Conservation (phyloP, 2,329 filamentous ascomycete species). For the Monilinia laxa region DNA sequence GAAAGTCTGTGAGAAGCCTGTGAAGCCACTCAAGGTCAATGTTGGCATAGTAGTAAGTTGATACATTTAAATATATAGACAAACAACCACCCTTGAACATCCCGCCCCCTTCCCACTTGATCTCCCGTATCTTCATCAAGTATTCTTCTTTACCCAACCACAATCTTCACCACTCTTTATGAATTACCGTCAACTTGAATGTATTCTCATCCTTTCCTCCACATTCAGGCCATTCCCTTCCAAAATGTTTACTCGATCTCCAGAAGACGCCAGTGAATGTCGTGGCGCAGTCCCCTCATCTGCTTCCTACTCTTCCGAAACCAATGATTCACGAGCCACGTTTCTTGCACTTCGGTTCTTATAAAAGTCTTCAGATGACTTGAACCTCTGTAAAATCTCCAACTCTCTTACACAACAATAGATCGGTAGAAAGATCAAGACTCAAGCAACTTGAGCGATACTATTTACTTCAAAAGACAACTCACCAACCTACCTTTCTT, state of each 20-base stretch:
- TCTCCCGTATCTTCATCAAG: background rate
- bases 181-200: background rate
- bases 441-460: constrained; percentile 1
- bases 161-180: background rate
- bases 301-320: background rate
- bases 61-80: background rate
- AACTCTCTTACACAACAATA: background rate
- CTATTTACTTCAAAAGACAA: background rate
- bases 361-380: constrained; percentile 9
- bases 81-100: background rate
- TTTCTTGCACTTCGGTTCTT: background rate
- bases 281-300: constrained; percentile 11
- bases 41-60: too few relatives aligned
- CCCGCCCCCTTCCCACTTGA: background rate
- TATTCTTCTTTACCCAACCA: background rate
- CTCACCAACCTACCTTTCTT: constrained; percentile 1
- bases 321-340: constrained; percentile 15
- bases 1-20: background rate
- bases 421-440: background rate
- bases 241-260: background rate
- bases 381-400: background rate
- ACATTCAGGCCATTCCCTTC: background rate
- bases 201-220: background rate
- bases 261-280: constrained; percentile 1
- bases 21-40: background rate